Evolutionary conservation across 768 basidiomycete species (phyloP).

Genomic region (Mycena albidolilacea): DNA sequence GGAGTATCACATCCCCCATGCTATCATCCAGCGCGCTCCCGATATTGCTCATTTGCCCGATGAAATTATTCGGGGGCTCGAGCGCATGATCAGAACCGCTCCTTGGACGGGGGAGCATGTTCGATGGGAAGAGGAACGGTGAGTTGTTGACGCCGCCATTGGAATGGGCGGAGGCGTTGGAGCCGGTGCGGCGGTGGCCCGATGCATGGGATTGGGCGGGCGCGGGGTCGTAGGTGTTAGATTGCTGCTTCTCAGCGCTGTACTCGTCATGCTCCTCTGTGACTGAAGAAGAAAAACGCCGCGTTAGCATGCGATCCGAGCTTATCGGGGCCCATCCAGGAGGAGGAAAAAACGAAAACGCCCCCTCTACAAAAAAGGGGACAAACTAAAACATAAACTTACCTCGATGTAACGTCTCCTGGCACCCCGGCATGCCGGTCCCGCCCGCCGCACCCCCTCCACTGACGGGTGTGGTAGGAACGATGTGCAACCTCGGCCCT

Average conservation of each 20-base stretch:
- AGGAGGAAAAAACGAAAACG: background rate
- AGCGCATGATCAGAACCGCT: slow-evolving; percentile 75
- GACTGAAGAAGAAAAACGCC: too few relatives aligned
- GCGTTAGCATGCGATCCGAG: too few relatives aligned
- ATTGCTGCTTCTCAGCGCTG: background rate
- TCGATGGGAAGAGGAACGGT: slow-evolving; percentile 49
- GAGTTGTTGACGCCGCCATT: slow-evolving; percentile 1
- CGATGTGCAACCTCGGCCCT: slow-evolving; percentile 77
- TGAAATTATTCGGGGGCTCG: slow-evolving; percentile 59
- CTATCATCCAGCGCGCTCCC: slow-evolving; percentile 56
- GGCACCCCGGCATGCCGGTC: slow-evolving; percentile 60
- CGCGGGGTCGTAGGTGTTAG: background rate
- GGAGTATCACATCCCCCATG: slow-evolving; percentile 47
- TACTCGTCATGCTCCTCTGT: too few relatives aligned
- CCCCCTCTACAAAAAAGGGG: background rate
- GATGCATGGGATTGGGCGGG: background rate
- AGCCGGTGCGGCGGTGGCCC: slow-evolving; percentile 9
- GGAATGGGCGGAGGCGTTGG: background rate
- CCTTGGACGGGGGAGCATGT: slow-evolving; percentile 47
- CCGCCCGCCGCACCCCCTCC: slow-evolving; percentile 62
- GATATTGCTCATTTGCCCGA: slow-evolving; percentile 48
- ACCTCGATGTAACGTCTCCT: slow-evolving; percentile 70
- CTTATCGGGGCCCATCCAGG: background rate
- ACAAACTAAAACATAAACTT: slow-evolving; percentile 43
- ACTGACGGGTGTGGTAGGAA: slow-evolving; percentile 86